Evolutionary conservation across 768 basidiomycete genomes (phyloP).

Genomic region (Naganishia kalamii): DNA sequence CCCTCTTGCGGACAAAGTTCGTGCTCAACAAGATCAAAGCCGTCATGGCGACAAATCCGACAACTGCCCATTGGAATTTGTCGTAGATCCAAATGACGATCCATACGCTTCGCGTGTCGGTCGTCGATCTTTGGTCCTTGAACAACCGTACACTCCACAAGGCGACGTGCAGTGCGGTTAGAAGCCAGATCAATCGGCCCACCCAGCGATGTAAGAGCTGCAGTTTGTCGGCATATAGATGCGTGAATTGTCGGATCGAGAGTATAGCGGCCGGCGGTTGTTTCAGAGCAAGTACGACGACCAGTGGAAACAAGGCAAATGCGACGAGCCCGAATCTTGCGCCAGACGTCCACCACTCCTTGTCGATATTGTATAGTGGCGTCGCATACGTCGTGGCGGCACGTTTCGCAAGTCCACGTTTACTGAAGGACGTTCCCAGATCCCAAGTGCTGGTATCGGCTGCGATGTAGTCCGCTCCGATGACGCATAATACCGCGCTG

Average conservation of each 20-base stretch:
- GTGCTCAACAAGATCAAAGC: slow-evolving; percentile 39
- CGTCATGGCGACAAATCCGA: slow-evolving; percentile 44
- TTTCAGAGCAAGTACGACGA: slow-evolving; percentile 65
- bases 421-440: slow-evolving; percentile 41
- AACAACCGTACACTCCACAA: slow-evolving; percentile 66
- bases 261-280: slow-evolving; percentile 61
- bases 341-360: slow-evolving; percentile 68
- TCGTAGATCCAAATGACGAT: slow-evolving; percentile 57
- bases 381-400: slow-evolving; percentile 48
- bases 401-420: slow-evolving; percentile 32
- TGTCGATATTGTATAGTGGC: slow-evolving; percentile 59
- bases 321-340: slow-evolving; percentile 63
- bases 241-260: slow-evolving; percentile 57
- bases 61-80: slow-evolving; percentile 61
- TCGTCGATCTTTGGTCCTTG: slow-evolving; percentile 52
- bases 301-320: slow-evolving; percentile 66
- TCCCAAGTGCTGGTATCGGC: slow-evolving; percentile 54
- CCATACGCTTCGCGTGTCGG: slow-evolving; percentile 47
- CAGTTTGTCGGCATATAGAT: slow-evolving; percentile 70
- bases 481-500: slow-evolving; percentile 53
- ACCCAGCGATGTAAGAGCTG: slow-evolving; percentile 65
- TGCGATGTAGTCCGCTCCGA: slow-evolving; percentile 65
- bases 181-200: slow-evolving; percentile 63
- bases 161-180: slow-evolving; percentile 58
- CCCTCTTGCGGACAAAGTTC: slow-evolving; percentile 37